Evolutionary conservation across 768 basidiomycete genomes (phyloP).

Genomic region (Lactifluus echinatus): DNA sequence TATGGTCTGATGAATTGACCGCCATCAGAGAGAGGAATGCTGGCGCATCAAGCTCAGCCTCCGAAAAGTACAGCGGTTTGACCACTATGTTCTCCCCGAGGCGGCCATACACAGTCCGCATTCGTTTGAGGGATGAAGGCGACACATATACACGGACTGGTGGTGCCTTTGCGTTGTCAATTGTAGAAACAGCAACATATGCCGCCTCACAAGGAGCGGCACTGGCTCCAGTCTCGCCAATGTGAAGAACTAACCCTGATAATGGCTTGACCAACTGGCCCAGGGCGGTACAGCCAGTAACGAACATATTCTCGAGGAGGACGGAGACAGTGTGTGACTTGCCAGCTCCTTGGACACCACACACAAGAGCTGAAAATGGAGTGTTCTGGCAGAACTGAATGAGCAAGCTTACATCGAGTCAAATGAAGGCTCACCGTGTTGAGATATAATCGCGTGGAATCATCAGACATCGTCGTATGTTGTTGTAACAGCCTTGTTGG

Average conservation of each 20-base stretch:
- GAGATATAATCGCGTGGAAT: slow-evolving; percentile 43
- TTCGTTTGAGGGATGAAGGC: slow-evolving; percentile 49
- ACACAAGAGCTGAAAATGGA: slow-evolving; percentile 66
- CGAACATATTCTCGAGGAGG: slow-evolving; percentile 61
- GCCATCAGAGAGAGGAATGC: slow-evolving; percentile 74
- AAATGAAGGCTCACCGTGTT: slow-evolving; percentile 44
- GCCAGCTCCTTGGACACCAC: slow-evolving; percentile 69
- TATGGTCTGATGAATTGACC: slow-evolving; percentile 47
- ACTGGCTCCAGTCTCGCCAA: slow-evolving; percentile 54
- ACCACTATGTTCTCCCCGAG: slow-evolving; percentile 40
- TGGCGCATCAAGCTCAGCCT: slow-evolving; percentile 56
- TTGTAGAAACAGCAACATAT: slow-evolving; percentile 28
- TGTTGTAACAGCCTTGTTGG: not conserved
- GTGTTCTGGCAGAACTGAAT: slow-evolving; percentile 41
- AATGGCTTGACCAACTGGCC: slow-evolving; percentile 48
- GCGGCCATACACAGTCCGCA: slow-evolving; percentile 42
- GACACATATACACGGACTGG: slow-evolving; percentile 48
- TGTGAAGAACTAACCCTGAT: slow-evolving; percentile 57
- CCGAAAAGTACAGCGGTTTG: slow-evolving; percentile 45
- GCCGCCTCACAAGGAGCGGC: slow-evolving; percentile 59
- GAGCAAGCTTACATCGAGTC: not conserved
- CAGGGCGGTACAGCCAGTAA: slow-evolving; percentile 40
- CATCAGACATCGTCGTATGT: not conserved
- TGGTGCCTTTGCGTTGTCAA: slow-evolving; percentile 25
- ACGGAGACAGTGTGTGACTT: slow-evolving; percentile 68